Evolutionary conservation across 139 green algal genomes (phyloP), one percentile per base, ranked within the genome.

Genomic region (Chlorella sp.): DNA sequence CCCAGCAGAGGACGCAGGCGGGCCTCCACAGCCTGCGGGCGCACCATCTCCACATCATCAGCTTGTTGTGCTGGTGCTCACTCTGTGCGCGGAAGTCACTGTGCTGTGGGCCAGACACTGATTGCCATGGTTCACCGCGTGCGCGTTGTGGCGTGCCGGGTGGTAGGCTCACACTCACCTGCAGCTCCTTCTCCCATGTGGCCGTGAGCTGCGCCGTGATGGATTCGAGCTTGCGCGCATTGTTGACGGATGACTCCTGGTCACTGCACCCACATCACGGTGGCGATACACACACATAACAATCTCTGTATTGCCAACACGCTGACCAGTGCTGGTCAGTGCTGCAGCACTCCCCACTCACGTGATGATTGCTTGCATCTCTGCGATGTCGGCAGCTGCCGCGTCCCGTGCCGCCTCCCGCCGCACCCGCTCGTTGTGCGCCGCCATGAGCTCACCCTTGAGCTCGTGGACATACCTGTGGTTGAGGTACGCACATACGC

Each of bases 361-460:
- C 59, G 69, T 75, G 59, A 75, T 75, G 10, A 75, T 30, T 6
- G 60, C 61, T 1, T 69, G 71, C 59, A 74, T 62, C 72, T 72
- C 72, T 4, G 62, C 36, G 20, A 72, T 72, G 72, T 72, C 72
- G 1, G 30, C 62, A 22, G 79, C 62, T 34, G 72, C 62, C 34
- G 69, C 17, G 6, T 35, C 49, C 30, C 33, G 26, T 20, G 72
- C 72, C 30, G 68, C 30, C 49, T 32, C 26, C 50, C 69, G 68
- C 23, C 77, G 61, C 17, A 23, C 31, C 34, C 63, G 27, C 62
- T 83, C 71, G 31, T 74, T 76, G 29, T 35, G 49, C 29, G 67
- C 77, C 2, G 73, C 72, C 32, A 62, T 69, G 20, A 83, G 68
- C 67, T 83, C 77, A 17, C 77, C 76, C 26, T 60, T 59, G 27